A percentile compares a stretch with the other conserved stretches of the same genome.
Conservation (phyloP, 495 filamentous ascomycete species). For the Daldinia grandis region DNA sequence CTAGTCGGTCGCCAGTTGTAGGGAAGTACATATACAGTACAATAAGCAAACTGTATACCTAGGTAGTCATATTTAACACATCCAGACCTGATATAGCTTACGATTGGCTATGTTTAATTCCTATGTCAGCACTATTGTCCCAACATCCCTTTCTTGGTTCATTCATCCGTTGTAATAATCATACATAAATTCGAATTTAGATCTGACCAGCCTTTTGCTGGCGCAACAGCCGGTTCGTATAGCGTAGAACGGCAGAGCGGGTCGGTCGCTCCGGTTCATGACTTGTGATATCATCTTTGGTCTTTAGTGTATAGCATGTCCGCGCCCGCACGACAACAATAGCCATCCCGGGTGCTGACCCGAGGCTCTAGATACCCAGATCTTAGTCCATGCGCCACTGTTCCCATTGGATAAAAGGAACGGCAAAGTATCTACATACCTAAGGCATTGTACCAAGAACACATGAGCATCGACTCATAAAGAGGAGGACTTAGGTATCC, state of each 20-base stretch:
- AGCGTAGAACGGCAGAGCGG: background rate
- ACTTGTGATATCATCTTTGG: background rate
- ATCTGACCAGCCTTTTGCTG: background rate
- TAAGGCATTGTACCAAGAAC: background rate
- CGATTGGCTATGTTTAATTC: constrained; percentile 22
- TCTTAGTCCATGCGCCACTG: background rate
- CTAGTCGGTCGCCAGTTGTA: background rate
- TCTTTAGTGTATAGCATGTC: background rate
- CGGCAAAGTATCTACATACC: background rate
- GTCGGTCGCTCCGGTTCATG: background rate
- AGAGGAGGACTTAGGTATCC: constrained; percentile 8
- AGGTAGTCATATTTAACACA: background rate
- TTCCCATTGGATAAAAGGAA: background rate
- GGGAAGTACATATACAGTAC: background rate
- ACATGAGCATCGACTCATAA: constrained; percentile 1
- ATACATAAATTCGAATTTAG: background rate
- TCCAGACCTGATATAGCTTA: constrained; percentile 18
- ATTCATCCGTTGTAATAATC: background rate
- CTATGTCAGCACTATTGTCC: background rate
- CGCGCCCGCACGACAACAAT: background rate
- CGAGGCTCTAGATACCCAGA: background rate
- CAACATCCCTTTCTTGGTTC: constrained; percentile 4
- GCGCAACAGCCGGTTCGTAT: background rate
- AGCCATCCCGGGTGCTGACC: background rate
- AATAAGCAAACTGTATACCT: background rate